phyloP scores from a whole-genome alignment of 1,284 basidiomycete genomes.

The Cerioporus squamosus region DNA sequence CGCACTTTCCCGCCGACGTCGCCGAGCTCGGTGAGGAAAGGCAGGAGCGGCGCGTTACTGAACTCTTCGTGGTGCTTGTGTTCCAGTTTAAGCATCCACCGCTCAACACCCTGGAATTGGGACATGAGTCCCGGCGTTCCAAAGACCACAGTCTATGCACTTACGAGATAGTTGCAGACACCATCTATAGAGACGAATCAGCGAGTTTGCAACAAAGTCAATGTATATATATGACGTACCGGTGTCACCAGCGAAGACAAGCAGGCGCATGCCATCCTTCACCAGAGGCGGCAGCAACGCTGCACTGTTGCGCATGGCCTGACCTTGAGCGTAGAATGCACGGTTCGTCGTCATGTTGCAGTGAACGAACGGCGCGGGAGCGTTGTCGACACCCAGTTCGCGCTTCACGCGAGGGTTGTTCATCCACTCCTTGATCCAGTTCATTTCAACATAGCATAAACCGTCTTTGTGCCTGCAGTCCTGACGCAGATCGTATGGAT shows the following conservation, averaged over 20 bases:
- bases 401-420: slow-evolving; percentile 74
- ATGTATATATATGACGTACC: slow-evolving; percentile 30
- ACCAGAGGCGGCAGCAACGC: slow-evolving; percentile 76
- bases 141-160: slow-evolving; percentile 17
- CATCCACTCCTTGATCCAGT: slow-evolving; percentile 82
- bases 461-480: slow-evolving; percentile 71
- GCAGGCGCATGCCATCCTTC: slow-evolving; percentile 73
- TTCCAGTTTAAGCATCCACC: slow-evolving; percentile 58
- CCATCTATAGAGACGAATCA: slow-evolving; percentile 43
- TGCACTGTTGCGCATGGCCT: slow-evolving; percentile 81
- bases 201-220: no score
- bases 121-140: not conserved
- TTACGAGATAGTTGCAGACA: slow-evolving; percentile 79
- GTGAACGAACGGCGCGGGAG: slow-evolving; percentile 54
- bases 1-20: slow-evolving; percentile 40
- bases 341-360: slow-evolving; percentile 37
- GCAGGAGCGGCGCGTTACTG: slow-evolving; percentile 48
- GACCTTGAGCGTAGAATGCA: slow-evolving; percentile 71
- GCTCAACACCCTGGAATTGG: slow-evolving; percentile 63
- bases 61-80: slow-evolving; percentile 50
- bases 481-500: slow-evolving; percentile 86
- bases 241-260: slow-evolving; percentile 86
- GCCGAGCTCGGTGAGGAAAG: slow-evolving; percentile 47
- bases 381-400: slow-evolving; percentile 68
- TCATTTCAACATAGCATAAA: slow-evolving; percentile 79